Conservation (phyloP, 805 yeast genomes). For the Geotrichum ghanense region DNA sequence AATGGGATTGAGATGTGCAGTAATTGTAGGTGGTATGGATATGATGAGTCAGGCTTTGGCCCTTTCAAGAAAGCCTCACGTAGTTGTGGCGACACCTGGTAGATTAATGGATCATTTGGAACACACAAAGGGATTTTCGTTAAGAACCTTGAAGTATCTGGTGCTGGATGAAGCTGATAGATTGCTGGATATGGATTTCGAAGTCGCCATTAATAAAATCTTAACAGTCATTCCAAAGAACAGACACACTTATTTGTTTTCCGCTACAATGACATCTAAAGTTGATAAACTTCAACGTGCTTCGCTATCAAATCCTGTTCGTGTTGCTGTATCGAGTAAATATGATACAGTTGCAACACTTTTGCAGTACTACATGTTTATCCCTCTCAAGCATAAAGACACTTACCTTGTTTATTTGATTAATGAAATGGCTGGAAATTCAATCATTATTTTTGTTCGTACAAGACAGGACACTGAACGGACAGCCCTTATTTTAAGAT, state of each 20-base stretch:
- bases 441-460: constrained; percentile 80
- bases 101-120: constrained; percentile 68
- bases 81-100: constrained; percentile 93
- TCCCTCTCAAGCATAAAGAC: constrained; percentile 87
- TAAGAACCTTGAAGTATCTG: constrained; percentile 65
- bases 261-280: constrained; percentile 96
- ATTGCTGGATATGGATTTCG: constrained; percentile 89
- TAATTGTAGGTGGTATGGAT: constrained; percentile 96
- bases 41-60: constrained; percentile 97
- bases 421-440: constrained; percentile 76
- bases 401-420: constrained; percentile 73
- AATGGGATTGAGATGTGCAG: constrained; percentile 86
- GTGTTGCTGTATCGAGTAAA: constrained; percentile 79
- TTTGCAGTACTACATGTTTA: constrained; percentile 77
- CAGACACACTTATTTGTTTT: constrained; percentile 68
- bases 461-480: constrained; percentile 94
- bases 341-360: constrained; percentile 93
- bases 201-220: constrained; percentile 84
- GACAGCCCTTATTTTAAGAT: constrained; percentile 67
- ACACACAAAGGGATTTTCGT: constrained; percentile 78
- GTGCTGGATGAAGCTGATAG: constrained; percentile 98
- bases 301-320: constrained; percentile 75
- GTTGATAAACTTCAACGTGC: constrained; percentile 93
- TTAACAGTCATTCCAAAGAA: constrained; percentile 74
- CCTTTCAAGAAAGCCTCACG: constrained; percentile 85